Evolutionary conservation across 169 alveolate species (phyloP).

Genomic region (Cryptosporidium ubiquitum): DNA sequence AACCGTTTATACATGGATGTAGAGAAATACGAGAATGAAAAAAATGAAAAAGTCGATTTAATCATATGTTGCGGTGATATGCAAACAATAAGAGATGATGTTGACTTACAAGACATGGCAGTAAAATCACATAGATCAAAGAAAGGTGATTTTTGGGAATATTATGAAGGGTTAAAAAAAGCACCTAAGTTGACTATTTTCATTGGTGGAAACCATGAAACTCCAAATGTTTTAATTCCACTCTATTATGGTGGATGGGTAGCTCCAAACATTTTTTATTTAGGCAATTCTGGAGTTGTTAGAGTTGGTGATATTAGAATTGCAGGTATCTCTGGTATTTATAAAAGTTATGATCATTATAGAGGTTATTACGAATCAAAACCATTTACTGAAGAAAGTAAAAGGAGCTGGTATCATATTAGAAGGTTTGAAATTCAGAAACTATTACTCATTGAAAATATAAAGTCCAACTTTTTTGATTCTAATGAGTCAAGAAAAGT

Average conservation of each 20-base stretch:
- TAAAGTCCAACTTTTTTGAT: conserved; percentile 71
- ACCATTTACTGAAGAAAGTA: conserved; percentile 87
- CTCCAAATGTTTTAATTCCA: conserved; percentile 92
- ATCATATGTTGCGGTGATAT: conserved; percentile 97
- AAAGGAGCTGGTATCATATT: conserved; percentile 89
- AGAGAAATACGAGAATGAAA: conserved; percentile 81
- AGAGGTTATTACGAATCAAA: conserved; percentile 89
- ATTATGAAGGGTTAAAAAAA: conserved; percentile 85
- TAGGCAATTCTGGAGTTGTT: conserved; percentile 94
- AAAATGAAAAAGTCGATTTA: conserved; percentile 88
- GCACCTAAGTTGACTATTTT: conserved; percentile 95
- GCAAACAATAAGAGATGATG: conserved; percentile 90
- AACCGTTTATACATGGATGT: conserved; percentile 86
- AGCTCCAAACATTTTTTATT: conserved; percentile 95
- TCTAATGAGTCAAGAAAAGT: conserved; percentile 58
- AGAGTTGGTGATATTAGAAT: conserved; percentile 89
- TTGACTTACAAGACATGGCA: conserved; percentile 89
- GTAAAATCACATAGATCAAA: conserved; percentile 89
- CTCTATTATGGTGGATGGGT: conserved; percentile 98
- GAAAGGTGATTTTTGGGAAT: conserved; percentile 91
- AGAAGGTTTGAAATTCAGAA: conserved; percentile 92
- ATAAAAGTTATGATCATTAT: conserved; percentile 84
- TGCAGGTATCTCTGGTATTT: conserved; percentile 96
- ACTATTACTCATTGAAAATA: conserved; percentile 77
- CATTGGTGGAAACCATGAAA: conserved; percentile 99